A percentile compares a stretch with the other conserved stretches of the same genome.
Evolutionary conservation across 1,284 basidiomycete genomes (phyloP).

Genomic region (Tilletia walkeri): DNA sequence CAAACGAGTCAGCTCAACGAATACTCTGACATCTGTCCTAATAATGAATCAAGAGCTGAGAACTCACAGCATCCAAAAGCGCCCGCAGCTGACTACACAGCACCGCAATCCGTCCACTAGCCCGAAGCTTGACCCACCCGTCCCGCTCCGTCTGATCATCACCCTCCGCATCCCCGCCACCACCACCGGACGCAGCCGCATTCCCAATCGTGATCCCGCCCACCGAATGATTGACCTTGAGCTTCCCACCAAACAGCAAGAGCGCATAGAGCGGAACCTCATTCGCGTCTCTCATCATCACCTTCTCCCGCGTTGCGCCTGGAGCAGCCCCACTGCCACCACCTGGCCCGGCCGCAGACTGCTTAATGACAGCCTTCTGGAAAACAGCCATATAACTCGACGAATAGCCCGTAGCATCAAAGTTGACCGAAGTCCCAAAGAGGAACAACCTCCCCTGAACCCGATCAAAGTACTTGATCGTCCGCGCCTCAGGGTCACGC

Average conservation of each 20-base stretch:
- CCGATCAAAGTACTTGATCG: constrained; percentile 47
- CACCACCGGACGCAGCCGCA: neutral
- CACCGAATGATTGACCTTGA: constrained; percentile 70
- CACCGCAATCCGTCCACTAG: constrained; percentile 83
- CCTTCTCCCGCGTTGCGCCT: constrained; percentile 60
- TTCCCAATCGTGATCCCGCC: constrained; percentile 64
- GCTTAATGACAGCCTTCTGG: constrained; percentile 62
- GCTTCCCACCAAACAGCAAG: constrained; percentile 76
- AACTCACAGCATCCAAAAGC: constrained; percentile 26
- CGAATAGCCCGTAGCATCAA: constrained; percentile 71
- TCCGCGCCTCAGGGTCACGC: constrained; percentile 41
- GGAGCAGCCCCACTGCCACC: constrained; percentile 59
- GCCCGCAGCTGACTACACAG: constrained; percentile 79
- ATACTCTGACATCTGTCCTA: neutral
- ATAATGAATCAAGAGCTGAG: neutral
- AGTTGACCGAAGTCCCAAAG: constrained; percentile 81
- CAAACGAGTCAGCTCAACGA: too few relatives aligned
- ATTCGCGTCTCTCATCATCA: constrained; percentile 82
- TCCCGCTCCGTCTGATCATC: constrained; percentile 42
- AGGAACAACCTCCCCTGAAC: constrained; percentile 67
- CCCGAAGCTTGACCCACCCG: constrained; percentile 68
- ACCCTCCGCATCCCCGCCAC: constrained; percentile 23
- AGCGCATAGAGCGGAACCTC: constrained; percentile 84
- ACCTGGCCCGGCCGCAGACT: constrained; percentile 60
- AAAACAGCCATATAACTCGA: constrained; percentile 80